phyloP scores from a whole-genome alignment of 371 early-diverging fungal species.

The Rhizomucor pusillus region DNA sequence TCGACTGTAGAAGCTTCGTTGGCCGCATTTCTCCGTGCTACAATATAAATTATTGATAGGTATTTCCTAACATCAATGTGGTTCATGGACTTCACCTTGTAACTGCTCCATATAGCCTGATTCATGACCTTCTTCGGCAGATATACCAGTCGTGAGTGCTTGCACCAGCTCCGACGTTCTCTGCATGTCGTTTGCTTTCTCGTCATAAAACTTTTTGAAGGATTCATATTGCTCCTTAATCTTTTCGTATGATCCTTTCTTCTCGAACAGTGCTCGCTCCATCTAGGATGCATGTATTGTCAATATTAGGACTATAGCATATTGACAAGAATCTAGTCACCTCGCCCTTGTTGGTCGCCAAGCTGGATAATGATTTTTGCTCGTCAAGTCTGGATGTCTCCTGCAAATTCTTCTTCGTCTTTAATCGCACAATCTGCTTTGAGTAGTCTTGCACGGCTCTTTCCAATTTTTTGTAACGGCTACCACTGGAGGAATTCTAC shows the following conservation, averaged over 20 bases:
- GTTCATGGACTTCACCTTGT: conserved; percentile 47
- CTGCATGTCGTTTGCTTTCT: conserved; percentile 62
- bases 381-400: conserved; percentile 78
- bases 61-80: no score
- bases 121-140: conserved; percentile 88
- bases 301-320: neutral
- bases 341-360: conserved; percentile 44
- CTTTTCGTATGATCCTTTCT: conserved; percentile 43
- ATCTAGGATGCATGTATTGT: conserved; percentile 29
- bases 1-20: conserved; percentile 58
- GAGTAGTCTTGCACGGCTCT: conserved; percentile 66
- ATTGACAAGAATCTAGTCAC: conserved; percentile 25
- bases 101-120: conserved; percentile 94
- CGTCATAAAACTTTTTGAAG: conserved; percentile 63
- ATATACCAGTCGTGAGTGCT: conserved; percentile 89
- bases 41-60: neutral
- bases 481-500: conserved; percentile 62
- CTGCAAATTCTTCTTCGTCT: conserved; percentile 79
- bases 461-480: conserved; percentile 66
- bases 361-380: conserved; percentile 33
- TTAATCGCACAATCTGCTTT: conserved; percentile 74
- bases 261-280: conserved; percentile 51
- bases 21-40: conserved; percentile 62
- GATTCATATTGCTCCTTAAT: conserved; percentile 57
- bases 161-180: conserved; percentile 85